Evolutionary conservation across 202 grass and related monocot genomes (phyloP), one percentile per base, ranked within the genome.

Genomic region (Carex sylvatica): DNA sequence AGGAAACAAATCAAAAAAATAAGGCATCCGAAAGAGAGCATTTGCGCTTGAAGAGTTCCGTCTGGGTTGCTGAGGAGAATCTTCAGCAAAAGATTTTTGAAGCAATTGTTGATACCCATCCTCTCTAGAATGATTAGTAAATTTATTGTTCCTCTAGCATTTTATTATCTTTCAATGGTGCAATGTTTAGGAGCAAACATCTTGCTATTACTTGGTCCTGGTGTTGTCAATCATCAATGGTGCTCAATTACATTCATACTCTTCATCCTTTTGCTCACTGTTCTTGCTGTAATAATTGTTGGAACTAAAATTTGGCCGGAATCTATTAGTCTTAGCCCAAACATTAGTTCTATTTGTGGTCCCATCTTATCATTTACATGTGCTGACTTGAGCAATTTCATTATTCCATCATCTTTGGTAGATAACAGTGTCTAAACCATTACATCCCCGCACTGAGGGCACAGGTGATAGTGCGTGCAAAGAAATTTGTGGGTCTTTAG

Each of bases 61-160:
- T 89, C 14, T 95, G 96, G 96, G 68, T 98, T 88, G 16, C 91
- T 61, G 86, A 90, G 63, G 71, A 89, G 58, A 90, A 91, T 61
- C 84, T 98, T 14, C 88, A 91, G 10, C 46, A 80, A 18, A 87
- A 53, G 67, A 86, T 93, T 67, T 65, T 86, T 0, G 70, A 73
- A 61, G 87, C 89, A 60, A 80, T 94, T 40, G 13, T 51, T 13
- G 35, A 83, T 62, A 82, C 74, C 35, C 89, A 80, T 12, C 59
- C 79, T 61, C 66, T 93, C 8, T 94, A 77, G 85, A 68, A 65
- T 59, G 26, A 75, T 84, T 61, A 82, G 61, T 64, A 62, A 16
- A 84, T 80, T 9, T 49, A 47, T 14, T 69, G 15, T 60, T 60
- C 19, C 19, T 47, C 14, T 3, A 16, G 23, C 58, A 11, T 67